These are phyloP conservation scores for Fusarium mundagurra DNA, from an alignment of 2,329 filamentous ascomycete genomes.

Conservation along the genomic window DNA sequence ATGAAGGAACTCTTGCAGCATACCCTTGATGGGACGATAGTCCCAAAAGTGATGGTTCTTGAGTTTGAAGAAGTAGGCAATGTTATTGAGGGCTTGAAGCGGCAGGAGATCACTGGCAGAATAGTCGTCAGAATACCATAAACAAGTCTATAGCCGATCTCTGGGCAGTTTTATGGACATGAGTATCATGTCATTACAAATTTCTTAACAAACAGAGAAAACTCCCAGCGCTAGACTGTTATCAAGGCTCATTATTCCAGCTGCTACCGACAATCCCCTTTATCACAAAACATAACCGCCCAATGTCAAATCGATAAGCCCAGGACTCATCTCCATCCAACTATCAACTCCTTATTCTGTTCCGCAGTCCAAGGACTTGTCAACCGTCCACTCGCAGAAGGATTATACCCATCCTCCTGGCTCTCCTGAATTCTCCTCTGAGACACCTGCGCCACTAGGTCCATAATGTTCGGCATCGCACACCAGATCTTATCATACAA, in stretches of 20 bases:
- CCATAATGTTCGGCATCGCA: background rate
- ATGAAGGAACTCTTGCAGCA: constrained; percentile 26
- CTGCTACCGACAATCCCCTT: background rate
- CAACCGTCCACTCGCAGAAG: fast-evolving
- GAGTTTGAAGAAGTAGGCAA: constrained; percentile 7
- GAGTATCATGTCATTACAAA: too few species aligned
- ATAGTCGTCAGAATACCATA: constrained; percentile 29
- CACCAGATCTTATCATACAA: background rate
- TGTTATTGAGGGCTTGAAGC: constrained; percentile 14
- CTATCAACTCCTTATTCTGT: background rate
- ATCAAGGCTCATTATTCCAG: too few species aligned
- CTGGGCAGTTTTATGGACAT: too few species aligned
- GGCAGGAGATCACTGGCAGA: constrained; percentile 22
- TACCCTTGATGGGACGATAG: background rate
- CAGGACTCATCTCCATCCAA: too few species aligned
- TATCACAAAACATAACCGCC: background rate
- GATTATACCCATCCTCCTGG: background rate
- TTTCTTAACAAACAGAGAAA: too few species aligned
- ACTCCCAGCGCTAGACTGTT: too few species aligned
- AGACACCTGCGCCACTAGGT: background rate
- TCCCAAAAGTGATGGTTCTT: constrained; percentile 1
- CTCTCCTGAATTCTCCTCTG: background rate
- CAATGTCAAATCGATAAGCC: background rate
- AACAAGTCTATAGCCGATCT: background rate
- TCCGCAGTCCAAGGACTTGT: background rate